Percentiles rank a stretch among this genome's conserved stretches.
Conservation (phyloP, 2,329 filamentous ascomycete genomes). For the Aureobasidium subglaciale region DNA sequence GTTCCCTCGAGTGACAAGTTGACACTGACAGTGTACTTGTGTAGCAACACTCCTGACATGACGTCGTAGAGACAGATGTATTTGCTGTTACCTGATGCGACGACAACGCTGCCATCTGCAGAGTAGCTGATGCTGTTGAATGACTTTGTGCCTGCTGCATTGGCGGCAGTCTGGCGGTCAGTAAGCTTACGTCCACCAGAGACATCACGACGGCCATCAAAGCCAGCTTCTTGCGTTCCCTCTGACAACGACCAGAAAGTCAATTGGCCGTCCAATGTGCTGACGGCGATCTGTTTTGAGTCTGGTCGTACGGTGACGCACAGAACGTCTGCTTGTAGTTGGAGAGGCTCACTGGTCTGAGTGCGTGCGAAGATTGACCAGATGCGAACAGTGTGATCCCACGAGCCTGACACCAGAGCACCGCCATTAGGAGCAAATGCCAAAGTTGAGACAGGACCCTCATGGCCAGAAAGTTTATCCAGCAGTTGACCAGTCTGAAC, state of each 20-base stretch:
- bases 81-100: constrained; percentile 94
- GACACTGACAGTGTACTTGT: constrained; percentile 91
- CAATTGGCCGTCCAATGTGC: constrained; percentile 85
- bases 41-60: constrained; percentile 79
- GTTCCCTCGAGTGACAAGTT: constrained; percentile 95
- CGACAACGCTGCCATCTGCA: constrained; percentile 80
- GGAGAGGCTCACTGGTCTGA: constrained; percentile 89
- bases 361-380: constrained; percentile 94
- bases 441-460: constrained; percentile 83
- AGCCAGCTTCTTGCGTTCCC: constrained; percentile 73
- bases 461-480: constrained; percentile 83
- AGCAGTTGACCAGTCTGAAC: constrained; percentile 95
- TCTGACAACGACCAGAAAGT: constrained; percentile 93
- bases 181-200: constrained; percentile 84
- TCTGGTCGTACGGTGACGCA: constrained; percentile 83
- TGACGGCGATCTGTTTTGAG: constrained; percentile 82
- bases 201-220: constrained; percentile 86
- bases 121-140: constrained; percentile 87
- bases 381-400: constrained; percentile 91
- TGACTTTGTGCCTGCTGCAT: constrained; percentile 80
- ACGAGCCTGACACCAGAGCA: constrained; percentile 82
- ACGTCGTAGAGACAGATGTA: constrained; percentile 98
- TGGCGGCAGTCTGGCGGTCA: constrained; percentile 86
- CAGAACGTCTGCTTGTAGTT: constrained; percentile 85
- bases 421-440: constrained; percentile 83